A percentile compares a stretch with the other conserved stretches of the same genome.
Evolutionary conservation across 192 early-diverging fungal species (phyloP).

Genomic region (Mortierella alpina): DNA sequence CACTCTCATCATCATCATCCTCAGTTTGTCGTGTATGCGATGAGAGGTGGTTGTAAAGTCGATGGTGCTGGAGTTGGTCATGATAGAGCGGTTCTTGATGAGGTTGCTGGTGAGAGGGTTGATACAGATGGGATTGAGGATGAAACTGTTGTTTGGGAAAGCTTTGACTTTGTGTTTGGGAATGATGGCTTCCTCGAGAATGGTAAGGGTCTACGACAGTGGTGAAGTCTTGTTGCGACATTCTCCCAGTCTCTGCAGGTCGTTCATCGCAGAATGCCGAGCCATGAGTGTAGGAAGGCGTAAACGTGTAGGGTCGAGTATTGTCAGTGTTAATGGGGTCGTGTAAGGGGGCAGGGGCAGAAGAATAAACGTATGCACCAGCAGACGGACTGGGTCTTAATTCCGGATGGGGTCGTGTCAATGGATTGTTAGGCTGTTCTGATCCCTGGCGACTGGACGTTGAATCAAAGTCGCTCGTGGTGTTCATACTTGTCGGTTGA

Average conservation of each 20-base stretch:
- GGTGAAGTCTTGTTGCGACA: too few relatives aligned
- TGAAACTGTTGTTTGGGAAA: conserved; percentile 1
- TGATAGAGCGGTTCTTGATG: neutral
- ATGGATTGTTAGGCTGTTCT: neutral
- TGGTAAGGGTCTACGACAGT: too few relatives aligned
- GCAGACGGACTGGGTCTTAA: too few relatives aligned
- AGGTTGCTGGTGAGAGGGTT: neutral
- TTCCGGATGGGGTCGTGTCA: conserved; percentile 12
- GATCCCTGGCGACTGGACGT: conserved; percentile 18
- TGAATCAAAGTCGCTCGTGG: conserved; percentile 5
- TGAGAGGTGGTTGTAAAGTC: neutral
- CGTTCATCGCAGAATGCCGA: too few relatives aligned
- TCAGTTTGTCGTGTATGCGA: neutral
- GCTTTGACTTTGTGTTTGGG: too few relatives aligned
- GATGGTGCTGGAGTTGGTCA: neutral
- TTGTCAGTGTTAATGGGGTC: too few relatives aligned
- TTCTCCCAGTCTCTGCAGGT: too few relatives aligned
- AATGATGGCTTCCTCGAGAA: too few relatives aligned
- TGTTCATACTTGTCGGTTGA: conserved; percentile 24
- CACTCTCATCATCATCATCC: conserved; percentile 9
- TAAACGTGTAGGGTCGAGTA: too few relatives aligned
- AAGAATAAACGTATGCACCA: neutral
- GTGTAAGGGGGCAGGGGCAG: neutral
- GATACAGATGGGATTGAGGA: neutral
- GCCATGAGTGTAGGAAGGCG: too few relatives aligned